Base-by-base conservation (phyloP, 2,329 filamentous ascomycete species). In the Cercospora zeina region DNA sequence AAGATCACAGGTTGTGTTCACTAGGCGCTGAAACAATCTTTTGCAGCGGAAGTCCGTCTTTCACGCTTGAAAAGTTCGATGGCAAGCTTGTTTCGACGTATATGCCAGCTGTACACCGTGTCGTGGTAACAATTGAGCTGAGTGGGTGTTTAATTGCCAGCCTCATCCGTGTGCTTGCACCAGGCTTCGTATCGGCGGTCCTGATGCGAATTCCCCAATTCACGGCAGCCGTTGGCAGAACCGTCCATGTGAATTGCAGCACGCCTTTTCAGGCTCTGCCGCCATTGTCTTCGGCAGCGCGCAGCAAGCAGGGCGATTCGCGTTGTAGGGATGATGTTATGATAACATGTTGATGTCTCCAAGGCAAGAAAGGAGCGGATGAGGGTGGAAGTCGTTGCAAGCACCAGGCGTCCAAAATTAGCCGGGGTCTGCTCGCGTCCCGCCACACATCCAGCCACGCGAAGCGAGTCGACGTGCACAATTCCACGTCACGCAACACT, bases 401-500 rank as follows among this genome's bases (percentile, higher is more conserved):
- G 42, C 42, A 47, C 42, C 21, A 47, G 42, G 7, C 11, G 19
- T 31, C 21, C 42, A 47, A 47, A 49, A 27, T 49, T 49, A 49
- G 42, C 42, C 21, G 42, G 42, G 42, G 42, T 49, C 42, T 21
- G 42, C 42, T 49, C 42, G 42, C 42, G 42, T 49, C 42, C 42
- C 42, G 42, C 42, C 42, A 49, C 42, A 27, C 42, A n/a, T 27
- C 42, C 42, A 49, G 42, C 42, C 42, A 49, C 42, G 42, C 42
- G 42, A 49, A 49, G 19, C 42, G 42, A 49, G 42, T 49, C 42
- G 42, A 49, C 42, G 11, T 49, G 42, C 42, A 27, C 42, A 24
- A 49, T 49, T 49, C 42, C 42, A 49, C 42, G 42, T 49, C 42
- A 49, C 42, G 42, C 42, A 27, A 27, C 21, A 49, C 42, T 49